These are phyloP conservation scores for Basipetospora chlamydospora DNA, from an alignment of 2,329 filamentous ascomycete species.

Conservation along the genomic window DNA sequence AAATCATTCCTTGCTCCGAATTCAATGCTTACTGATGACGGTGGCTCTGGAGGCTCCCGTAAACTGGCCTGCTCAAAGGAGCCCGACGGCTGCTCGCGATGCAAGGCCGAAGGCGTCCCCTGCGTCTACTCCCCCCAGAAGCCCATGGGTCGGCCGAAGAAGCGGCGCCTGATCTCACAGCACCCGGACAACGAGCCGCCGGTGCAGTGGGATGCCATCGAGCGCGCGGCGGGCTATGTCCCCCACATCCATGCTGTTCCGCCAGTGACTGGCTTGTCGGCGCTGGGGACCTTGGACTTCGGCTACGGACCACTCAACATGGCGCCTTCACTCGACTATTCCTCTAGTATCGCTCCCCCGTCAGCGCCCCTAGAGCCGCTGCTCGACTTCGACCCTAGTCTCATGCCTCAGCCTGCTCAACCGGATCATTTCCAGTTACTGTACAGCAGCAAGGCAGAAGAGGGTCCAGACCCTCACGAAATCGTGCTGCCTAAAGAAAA, in stretches of 20 bases:
- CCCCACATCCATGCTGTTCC: too few species aligned
- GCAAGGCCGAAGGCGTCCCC: conserved; percentile 36
- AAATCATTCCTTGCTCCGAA: too few species aligned
- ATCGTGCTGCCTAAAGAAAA: neutral
- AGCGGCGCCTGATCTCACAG: conserved; percentile 24
- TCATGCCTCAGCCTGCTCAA: neutral
- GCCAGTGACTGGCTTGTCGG: neutral
- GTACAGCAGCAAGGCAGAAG: neutral
- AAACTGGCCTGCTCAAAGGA: conserved; percentile 55
- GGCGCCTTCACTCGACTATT: neutral
- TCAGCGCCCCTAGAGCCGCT: neutral
- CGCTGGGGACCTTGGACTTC: neutral
- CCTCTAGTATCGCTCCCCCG: neutral
- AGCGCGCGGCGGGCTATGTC: neutral
- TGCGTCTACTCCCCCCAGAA: conserved; percentile 53
- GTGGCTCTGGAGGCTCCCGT: conserved; percentile 40
- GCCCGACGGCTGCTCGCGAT: conserved; percentile 42
- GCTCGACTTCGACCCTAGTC: neutral
- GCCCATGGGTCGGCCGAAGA: conserved; percentile 50
- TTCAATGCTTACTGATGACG: too few species aligned
- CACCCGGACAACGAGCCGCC: neutral
- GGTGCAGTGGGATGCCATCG: neutral
- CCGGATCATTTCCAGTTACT: neutral
- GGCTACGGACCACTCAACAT: conserved; percentile 1
- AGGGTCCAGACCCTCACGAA: too few species aligned